Conservation (phyloP, 495 filamentous ascomycete genomes). For the Penicillium canescens region DNA sequence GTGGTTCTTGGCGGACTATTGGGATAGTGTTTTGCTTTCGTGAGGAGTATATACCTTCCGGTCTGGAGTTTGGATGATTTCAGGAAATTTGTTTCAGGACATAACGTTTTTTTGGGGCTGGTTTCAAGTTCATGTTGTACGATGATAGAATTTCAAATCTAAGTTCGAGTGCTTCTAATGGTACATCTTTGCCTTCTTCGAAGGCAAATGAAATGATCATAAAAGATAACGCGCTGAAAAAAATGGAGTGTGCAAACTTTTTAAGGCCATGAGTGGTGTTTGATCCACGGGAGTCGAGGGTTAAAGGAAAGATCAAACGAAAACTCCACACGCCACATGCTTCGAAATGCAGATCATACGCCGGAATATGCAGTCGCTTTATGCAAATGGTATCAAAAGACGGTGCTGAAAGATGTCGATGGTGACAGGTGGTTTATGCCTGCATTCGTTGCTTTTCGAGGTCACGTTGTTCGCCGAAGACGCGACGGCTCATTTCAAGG, state of each 20-base stretch:
- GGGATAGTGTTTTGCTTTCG: constrained; percentile 43
- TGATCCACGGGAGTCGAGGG: constrained; percentile 1
- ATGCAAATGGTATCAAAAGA: constrained; percentile 15
- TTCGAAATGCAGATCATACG: constrained; percentile 30
- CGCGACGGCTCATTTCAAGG: constrained; percentile 87
- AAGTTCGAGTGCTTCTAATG: constrained; percentile 4
- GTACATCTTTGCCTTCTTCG: constrained; percentile 9
- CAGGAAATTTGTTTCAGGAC: constrained; percentile 7
- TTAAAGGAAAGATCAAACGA: constrained; percentile 9
- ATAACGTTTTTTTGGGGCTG: constrained; percentile 8
- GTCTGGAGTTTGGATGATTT: background rate
- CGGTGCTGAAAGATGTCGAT: background rate
- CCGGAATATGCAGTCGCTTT: constrained; percentile 41
- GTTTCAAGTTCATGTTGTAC: background rate
- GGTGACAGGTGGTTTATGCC: constrained; percentile 8
- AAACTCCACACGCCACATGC: constrained; percentile 36
- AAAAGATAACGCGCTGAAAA: constrained; percentile 9
- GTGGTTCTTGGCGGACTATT: constrained; percentile 89
- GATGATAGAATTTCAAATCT: constrained; percentile 7
- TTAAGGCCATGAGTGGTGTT: constrained; percentile 12
- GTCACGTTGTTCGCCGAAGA: constrained; percentile 87
- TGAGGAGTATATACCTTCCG: background rate
- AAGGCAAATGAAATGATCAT: constrained; percentile 7
- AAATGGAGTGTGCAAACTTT: constrained; percentile 15
- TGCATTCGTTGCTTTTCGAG: constrained; percentile 42